Base-by-base conservation (phyloP, 345 rosid genomes). In the Capsella bursapastoris region DNA sequence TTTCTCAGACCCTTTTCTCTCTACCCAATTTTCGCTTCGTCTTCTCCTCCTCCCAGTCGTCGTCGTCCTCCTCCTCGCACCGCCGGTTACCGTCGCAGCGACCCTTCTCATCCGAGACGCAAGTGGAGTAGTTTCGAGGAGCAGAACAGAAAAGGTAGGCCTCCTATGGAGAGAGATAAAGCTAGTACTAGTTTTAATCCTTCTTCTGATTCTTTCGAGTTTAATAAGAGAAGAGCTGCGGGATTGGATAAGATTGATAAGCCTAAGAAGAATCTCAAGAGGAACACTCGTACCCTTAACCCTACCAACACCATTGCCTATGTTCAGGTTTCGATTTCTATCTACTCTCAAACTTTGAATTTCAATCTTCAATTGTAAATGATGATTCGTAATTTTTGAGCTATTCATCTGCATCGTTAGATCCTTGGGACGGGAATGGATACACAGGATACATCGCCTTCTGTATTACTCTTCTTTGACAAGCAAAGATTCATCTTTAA, bases 391-490 rank as follows among this genome's bases (percentile, higher is more conserved):
- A 47, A 47, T 47, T 43, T 43, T 13, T 22, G 7, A 43, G 13
- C 48, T 13, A 1, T 58, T 27, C 35, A 18, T 52, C 18, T 27
- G 52, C 25, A 48, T 78, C 58, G 35, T 28, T 76, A 95, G 97
- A 92, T 92, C 68, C 83, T 95, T 50, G 99, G 99, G 31, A 95
- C 97, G 52, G 99, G 99, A 71, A 88, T 95, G 97, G 99, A 95
- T 80, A 92, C 97, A 49, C 99, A 95, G 82, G 99, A 95, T 52
- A 92, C 97, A 0, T 91, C 96, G n/a, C 90, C 99, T 76, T 95
- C 97, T 7, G 96, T 95, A 18, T 82, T 95, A 78, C 97, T 92
- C 57, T 95, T 91, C 81, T 95, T 92, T 82, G 99, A 95, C 79
- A 88, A 90, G 79, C 97, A 91, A 68, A 87, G 99, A 52, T 92